Evolutionary conservation across 2,329 filamentous ascomycete species (phyloP).

Genomic region (Trichoderma pleuroti): DNA sequence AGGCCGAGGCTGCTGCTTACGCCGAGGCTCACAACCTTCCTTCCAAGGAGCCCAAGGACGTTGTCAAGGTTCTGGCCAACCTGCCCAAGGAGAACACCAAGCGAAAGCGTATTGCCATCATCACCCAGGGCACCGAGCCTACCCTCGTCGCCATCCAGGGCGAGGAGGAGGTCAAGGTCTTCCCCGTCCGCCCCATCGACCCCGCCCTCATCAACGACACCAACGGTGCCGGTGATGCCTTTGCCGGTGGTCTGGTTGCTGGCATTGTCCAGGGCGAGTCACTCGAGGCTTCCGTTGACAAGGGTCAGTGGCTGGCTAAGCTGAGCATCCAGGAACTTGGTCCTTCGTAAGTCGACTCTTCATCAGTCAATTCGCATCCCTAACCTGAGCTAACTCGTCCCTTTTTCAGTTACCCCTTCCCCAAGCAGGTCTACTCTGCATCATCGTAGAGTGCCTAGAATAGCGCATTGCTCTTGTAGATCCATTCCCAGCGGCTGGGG

Average conservation of each 20-base stretch:
- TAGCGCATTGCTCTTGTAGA: conserved; percentile 27
- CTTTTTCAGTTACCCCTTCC: conserved; percentile 66
- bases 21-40: conserved; percentile 74
- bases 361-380: neutral
- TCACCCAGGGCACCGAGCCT: conserved; percentile 91
- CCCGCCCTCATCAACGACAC: conserved; percentile 85
- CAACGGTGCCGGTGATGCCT: conserved; percentile 94
- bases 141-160: conserved; percentile 79
- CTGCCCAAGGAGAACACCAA: conserved; percentile 88
- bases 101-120: conserved; percentile 79
- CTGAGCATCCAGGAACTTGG: conserved; percentile 93
- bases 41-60: conserved; percentile 75
- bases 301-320: conserved; percentile 94
- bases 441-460: conserved; percentile 33
- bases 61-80: conserved; percentile 80
- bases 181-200: conserved; percentile 75
- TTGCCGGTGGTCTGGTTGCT: conserved; percentile 89
- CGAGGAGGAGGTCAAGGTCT: conserved; percentile 68
- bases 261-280: conserved; percentile 82
- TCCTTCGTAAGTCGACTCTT: conserved; percentile 70
- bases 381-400: conserved; percentile 1
- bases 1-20: conserved; percentile 88
- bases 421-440: conserved; percentile 70
- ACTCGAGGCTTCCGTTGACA: conserved; percentile 75
- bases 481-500: conserved; percentile 22